Base-by-base conservation (phyloP, 257 asterid species). In the Primulina tabacum region DNA sequence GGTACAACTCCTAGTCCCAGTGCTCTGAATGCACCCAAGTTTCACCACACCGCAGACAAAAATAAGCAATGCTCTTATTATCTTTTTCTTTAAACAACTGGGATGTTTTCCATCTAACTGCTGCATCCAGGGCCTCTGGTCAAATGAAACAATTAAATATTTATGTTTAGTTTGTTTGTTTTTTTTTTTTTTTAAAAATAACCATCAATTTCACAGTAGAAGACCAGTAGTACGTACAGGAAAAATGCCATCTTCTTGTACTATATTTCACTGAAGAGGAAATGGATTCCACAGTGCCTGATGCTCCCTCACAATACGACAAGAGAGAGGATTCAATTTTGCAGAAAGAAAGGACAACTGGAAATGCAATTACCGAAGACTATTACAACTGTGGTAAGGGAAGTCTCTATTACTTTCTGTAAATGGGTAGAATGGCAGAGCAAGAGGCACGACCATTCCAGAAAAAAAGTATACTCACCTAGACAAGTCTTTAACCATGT, bases 281-380 rank as follows among this genome's bases (percentile, higher is more conserved):
- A 20, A n/a, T 7, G 33, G 53, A 50, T 53, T 8, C 55, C 24
- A 55, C 72, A 68, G 59, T 21, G 21, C 38, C 64, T 50, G 56
- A 50, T 76, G 75, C 63, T 47, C 58, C 76, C 71, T 18, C 10
- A 60, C 37, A 47, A 53, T 55, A 21, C 59, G 73, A 63, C 71
- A 67, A 14, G 7, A 62, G 62, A 63, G 60, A 50, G 29, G 28
- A 28, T 75, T 6, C 64, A 62, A 37, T 4, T 21, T 33, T 63
- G 65, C 72, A 76, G 68, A 9, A 30, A 24, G 82, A 72, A 69
- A 79, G 67, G 79, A 74, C 82, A 17, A 62, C 55, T 56, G 62
- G 65, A 68, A 74, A 71, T 74, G 40, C 71, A 50, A 71, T 12
- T 24, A 67, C 64, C 62, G 72, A 62, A 60, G 28, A 33, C 40